Conservation (phyloP, 2,329 filamentous ascomycete species). For the Colletotrichum abscissum region DNA sequence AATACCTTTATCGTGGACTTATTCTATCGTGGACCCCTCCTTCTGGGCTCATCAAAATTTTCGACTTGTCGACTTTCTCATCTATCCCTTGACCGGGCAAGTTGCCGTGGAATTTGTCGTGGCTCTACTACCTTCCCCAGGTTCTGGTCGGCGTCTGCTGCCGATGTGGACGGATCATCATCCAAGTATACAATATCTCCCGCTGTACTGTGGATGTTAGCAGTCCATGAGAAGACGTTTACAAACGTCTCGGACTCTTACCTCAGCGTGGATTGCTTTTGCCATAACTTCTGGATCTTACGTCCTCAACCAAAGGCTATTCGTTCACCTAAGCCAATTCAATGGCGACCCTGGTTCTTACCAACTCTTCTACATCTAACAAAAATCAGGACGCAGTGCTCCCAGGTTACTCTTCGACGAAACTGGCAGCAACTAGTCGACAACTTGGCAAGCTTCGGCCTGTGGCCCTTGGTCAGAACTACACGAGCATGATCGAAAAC, state of each 20-base stretch:
- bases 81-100: background rate
- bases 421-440: background rate
- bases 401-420: background rate
- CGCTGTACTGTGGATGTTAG: background rate
- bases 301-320: background rate
- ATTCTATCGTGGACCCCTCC: too few relatives aligned
- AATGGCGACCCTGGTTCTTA: background rate
- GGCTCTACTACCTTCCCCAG: background rate
- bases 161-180: background rate
- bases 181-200: background rate
- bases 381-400: background rate
- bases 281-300: background rate
- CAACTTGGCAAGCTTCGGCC: background rate
- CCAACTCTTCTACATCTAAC: background rate
- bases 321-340: background rate
- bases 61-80: accelerated
- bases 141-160: too few relatives aligned
- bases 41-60: too few relatives aligned
- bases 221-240: too few relatives aligned
- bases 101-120: background rate
- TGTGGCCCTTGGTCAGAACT: too few relatives aligned
- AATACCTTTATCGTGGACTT: background rate
- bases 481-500: background rate
- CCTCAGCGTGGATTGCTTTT: background rate
- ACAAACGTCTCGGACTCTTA: too few relatives aligned